Evolutionary conservation across 345 rosid species (phyloP), one percentile per base, ranked within the genome.

Genomic region (Combretum micranthum): DNA sequence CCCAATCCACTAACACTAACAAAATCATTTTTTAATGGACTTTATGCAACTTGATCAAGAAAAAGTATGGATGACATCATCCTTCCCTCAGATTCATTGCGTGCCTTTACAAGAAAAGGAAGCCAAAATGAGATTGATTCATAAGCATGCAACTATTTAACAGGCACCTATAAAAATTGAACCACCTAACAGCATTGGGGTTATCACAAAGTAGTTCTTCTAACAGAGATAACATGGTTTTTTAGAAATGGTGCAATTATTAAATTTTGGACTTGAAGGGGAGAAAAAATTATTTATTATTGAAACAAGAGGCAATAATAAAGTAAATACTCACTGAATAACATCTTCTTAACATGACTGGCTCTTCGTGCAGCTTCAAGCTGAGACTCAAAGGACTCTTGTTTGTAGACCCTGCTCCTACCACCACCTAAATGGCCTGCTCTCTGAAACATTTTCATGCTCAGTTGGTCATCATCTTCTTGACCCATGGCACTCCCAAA

Each of bases 321-420:
- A 7, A 32, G 5, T 32, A 32, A 54, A 57, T 52, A 62, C 96
- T 81, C 57, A 94, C 99, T 79, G 22, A 90, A 84, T 50, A 94
- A 89, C 72, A 87, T 78, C 59, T 87, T 90, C 72, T 84, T 77
- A 14, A 94, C 80, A 68, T 84, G 78, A 47, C 77, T 78, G 57
- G 93, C 97, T 75, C 97, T 84, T 47, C 97, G 96, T 63, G 87
- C 20, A 62, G 97, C 95, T 75, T 90, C 95, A 25, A 78, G 90
- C 62, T 84, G 86, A 64, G 76, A 75, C 83, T 94, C 93, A 55
- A 87, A 94, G 50, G 93, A 79, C 52, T 61, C 72, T 15, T 82
- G 84, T 62, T 75, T 81, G 55, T 77, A 44, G 57, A 42, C 71
- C 72, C 77, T 83, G 64, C 71, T 64, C 74, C 77, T 85, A 65